Evolutionary conservation across 2,329 filamentous ascomycete species (phyloP), one percentile per base, ranked within the genome.

Genomic region (Xylaria sp.): DNA sequence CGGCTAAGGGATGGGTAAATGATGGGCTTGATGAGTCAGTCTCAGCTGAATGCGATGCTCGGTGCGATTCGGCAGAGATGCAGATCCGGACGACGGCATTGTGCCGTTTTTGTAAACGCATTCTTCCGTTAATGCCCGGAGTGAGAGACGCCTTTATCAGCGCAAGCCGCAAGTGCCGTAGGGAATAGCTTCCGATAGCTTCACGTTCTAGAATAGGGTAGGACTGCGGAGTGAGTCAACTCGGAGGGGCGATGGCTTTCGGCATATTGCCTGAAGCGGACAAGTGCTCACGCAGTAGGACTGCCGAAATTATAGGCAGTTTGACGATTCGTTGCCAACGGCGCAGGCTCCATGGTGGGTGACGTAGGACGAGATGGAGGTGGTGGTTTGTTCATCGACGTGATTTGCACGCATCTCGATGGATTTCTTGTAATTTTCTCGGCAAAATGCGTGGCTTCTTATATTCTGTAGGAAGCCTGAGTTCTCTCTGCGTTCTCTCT

Each of bases 241-340:
- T 65, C 67, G 65, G 66, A 67, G 59, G 66, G 23, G 66, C 66
- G 66, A 35, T 55, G 60, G 60, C 57, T 65, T 48, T 47, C 61
- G 8, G 3, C 8, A 7, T 42, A 42, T 42, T 42, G 8, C 37
- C 37, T 42, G 8, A 62, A 56, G 4, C 2, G 47, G 63, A 13
- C n/a, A 60, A 51, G 61, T 44, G 52, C 23, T 2, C 50, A 57
- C 19, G 54, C n/a, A 52, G 16, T n/a, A 18, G 19, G 16, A n/a
- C 46, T 8, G 6, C 7, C n/a, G 16, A 13, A 16, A 7, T n/a
- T 46, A 16, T n/a, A 11, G n/a, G 44, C 44, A 3, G 8, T 39
- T 53, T 37, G 19, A 18, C 10, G 44, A 54, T 48, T 48, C 46
- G 46, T 48, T 57, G 49, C 56, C 57, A 59, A 51, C n/a, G 44